A percentile compares a stretch with the other conserved stretches of the same genome.
These are phyloP conservation scores for Penicillium sp. DNA, from an alignment of 2,329 filamentous ascomycete genomes.

Conservation along the genomic window DNA sequence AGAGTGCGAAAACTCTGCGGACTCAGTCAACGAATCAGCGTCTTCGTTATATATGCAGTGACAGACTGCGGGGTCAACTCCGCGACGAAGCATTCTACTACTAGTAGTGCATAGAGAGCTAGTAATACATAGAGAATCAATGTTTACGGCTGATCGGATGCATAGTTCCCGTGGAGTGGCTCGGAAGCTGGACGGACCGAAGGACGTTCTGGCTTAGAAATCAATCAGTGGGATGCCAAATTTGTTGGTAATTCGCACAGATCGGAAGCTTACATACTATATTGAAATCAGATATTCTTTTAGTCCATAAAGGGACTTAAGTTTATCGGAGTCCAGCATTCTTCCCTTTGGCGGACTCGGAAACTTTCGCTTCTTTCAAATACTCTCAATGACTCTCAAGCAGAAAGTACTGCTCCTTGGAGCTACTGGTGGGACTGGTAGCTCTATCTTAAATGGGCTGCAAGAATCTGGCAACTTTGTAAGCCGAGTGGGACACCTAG, in stretches of 20 bases:
- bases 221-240: too few species aligned
- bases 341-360: background rate
- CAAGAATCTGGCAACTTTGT: constrained; percentile 26
- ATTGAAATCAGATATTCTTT: background rate
- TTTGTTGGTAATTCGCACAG: background rate
- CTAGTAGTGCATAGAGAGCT: too few species aligned
- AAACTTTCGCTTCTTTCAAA: background rate
- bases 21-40: too few species aligned
- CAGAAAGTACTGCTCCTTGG: constrained; percentile 30
- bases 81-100: too few species aligned
- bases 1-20: too few species aligned
- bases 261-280: background rate
- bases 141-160: too few species aligned
- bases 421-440: constrained; percentile 34
- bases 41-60: too few species aligned
- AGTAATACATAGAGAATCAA: too few species aligned
- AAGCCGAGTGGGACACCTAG: background rate
- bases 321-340: background rate
- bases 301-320: background rate
- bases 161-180: background rate
- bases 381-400: background rate
- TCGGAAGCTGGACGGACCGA: background rate
- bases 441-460: constrained; percentile 31
- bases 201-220: background rate
- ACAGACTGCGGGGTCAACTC: too few species aligned